A percentile compares a stretch with the other conserved stretches of the same genome.
Evolutionary conservation across 495 filamentous ascomycete species (phyloP).

Genomic region (Penicillium pulvis): DNA sequence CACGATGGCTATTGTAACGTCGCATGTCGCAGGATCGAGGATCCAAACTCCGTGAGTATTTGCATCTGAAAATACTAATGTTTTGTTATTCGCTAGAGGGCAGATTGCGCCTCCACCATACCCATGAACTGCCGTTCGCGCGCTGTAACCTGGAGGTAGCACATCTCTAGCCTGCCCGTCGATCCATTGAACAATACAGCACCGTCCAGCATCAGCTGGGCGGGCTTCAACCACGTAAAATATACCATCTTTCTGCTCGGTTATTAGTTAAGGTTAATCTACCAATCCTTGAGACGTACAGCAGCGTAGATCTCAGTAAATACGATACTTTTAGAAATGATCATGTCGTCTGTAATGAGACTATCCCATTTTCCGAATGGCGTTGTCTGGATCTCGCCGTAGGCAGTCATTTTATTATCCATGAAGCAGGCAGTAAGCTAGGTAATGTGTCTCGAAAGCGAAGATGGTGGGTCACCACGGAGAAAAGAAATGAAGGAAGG

Average conservation of each 20-base stretch:
- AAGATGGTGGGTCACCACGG: background rate
- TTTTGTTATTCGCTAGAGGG: slow-evolving; percentile 17
- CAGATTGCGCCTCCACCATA: slow-evolving; percentile 43
- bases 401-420: background rate
- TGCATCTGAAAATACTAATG: slow-evolving; percentile 41
- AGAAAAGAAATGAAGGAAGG: slow-evolving; percentile 1
- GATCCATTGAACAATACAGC: slow-evolving; percentile 33
- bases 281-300: slow-evolving; percentile 20
- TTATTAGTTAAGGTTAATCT: background rate
- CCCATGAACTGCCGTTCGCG: slow-evolving; percentile 37
- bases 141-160: slow-evolving; percentile 36
- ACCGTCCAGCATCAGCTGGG: slow-evolving; percentile 30
- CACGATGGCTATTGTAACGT: background rate
- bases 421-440: background rate
- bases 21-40: slow-evolving; percentile 25
- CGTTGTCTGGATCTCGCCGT: slow-evolving; percentile 14
- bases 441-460: background rate
- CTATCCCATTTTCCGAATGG: slow-evolving; percentile 45
- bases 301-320: slow-evolving; percentile 7
- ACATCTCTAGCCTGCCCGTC: slow-evolving; percentile 27
- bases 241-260: slow-evolving; percentile 19
- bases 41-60: slow-evolving; percentile 32
- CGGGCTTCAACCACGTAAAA: slow-evolving; percentile 39
- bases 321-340: slow-evolving; percentile 14
- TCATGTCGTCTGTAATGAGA: slow-evolving; percentile 29